phyloP scores from a whole-genome alignment of 2,329 filamentous ascomycete genomes.

The Anisogramma anomala region DNA sequence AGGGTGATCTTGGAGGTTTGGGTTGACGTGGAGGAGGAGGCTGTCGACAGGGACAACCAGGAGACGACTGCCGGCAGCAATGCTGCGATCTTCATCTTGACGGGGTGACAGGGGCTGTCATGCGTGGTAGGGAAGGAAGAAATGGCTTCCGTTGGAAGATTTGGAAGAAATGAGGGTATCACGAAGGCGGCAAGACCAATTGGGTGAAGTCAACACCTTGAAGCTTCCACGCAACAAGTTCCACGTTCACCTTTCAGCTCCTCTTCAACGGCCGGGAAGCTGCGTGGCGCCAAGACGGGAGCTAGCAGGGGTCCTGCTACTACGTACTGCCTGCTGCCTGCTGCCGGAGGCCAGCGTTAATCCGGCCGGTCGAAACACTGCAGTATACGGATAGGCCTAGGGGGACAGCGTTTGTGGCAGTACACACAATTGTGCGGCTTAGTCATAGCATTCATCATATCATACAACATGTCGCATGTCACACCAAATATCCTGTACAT shows the following conservation, averaged over 20 bases:
- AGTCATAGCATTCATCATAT: too few species aligned
- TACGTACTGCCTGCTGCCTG: too few species aligned
- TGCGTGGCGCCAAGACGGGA: conserved; percentile 13
- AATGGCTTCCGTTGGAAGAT: not conserved
- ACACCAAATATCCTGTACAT: too few species aligned
- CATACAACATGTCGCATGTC: too few species aligned
- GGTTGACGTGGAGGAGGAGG: conserved; percentile 25
- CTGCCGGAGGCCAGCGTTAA: not conserved
- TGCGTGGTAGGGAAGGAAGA: conserved; percentile 16
- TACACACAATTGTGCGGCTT: too few species aligned
- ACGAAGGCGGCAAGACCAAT: conserved; percentile 11
- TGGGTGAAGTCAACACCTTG: too few species aligned
- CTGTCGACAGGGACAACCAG: conserved; percentile 39
- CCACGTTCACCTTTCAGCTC: conserved; percentile 18
- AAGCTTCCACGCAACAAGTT: too few species aligned
- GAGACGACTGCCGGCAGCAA: conserved; percentile 48
- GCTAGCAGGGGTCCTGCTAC: conserved; percentile 5
- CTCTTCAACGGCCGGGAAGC: conserved; percentile 8
- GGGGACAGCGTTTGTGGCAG: too few species aligned
- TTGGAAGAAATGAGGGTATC: conserved; percentile 1
- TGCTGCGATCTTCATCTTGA: conserved; percentile 36
- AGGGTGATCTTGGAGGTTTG: conserved; percentile 48
- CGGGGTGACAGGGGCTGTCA: conserved; percentile 18
- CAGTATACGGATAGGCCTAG: too few species aligned
- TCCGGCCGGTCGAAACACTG: too few species aligned